Evolutionary conservation across 1,139 yeast species (phyloP).

Genomic region (Wickerhamiella infanticola): DNA sequence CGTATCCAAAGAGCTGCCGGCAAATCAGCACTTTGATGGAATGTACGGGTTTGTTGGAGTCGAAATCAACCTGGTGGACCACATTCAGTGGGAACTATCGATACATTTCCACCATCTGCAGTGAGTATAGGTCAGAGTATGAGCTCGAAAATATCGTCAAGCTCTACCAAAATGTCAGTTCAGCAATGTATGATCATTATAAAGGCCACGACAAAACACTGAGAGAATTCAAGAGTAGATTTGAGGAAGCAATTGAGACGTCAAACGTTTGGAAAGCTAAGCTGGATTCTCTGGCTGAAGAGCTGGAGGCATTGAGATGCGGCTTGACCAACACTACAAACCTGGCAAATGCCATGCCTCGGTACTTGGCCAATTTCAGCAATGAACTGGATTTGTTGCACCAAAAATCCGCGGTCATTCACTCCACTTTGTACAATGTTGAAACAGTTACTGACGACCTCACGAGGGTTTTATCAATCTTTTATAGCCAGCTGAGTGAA

Average conservation of each 20-base stretch:
- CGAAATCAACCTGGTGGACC: conserved; percentile 27
- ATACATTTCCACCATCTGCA: conserved; percentile 20
- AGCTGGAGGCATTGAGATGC: not conserved
- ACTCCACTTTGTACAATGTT: not conserved
- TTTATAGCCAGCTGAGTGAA: too few relatives aligned
- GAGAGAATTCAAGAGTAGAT: not conserved
- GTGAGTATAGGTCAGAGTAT: conserved; percentile 13
- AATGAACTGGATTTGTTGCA: not conserved
- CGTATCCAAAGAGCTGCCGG: conserved; percentile 18
- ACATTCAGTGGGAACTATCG: conserved; percentile 25
- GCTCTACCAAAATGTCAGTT: conserved; percentile 12
- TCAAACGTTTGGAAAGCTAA: not conserved
- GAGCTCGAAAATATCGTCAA: conserved; percentile 9
- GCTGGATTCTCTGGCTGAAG: not conserved
- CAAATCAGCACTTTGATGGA: conserved; percentile 1
- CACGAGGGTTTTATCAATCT: too few relatives aligned
- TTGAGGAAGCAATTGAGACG: not conserved
- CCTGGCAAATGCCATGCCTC: too few relatives aligned
- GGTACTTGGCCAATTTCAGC: too few relatives aligned
- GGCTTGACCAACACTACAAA: too few relatives aligned
- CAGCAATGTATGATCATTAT: conserved; percentile 7
- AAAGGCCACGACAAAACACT: not conserved
- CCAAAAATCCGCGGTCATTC: not conserved
- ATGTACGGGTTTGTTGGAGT: conserved; percentile 20
- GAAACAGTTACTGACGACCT: too few relatives aligned